Base-by-base conservation (phyloP, 371 early-diverging fungal genomes). In the Mortierella sp. region DNA sequence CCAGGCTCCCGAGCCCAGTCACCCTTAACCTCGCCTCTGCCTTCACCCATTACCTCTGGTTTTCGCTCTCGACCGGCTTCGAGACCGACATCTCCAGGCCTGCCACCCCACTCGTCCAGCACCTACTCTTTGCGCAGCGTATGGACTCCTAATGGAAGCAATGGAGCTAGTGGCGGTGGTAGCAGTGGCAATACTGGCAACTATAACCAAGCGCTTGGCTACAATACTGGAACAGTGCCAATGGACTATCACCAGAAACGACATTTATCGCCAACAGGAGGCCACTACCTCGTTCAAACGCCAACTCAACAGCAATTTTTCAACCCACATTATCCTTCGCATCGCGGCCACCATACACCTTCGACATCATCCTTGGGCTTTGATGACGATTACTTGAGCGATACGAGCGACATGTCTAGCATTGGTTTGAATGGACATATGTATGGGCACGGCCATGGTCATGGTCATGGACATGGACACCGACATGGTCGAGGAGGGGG, bases 331-430 rank as follows among this genome's bases (percentile, higher is more conserved):
- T 37, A 37, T 37, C 5, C 37, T 9, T 37, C 37, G 37, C 37
- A 37, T 9, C 37, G 37, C 37, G 37, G 37, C 37, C 37, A 37
- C 37, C 37, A 37, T 37, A 37, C 37, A 37, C 37, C 37, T 3
- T 37, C 37, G 37, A 37, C 37, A 37, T 37, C 37, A 9, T 46
- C 46, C 25, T 46, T 47, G 7, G 37, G 21, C 4, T 29, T 30
- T 25, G 52, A 37, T 23, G 52, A 37, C 60, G 85, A 83, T 51
- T 85, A 85, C 68, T 48, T 79, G 14, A 89, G 86, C 67, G 89
- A 85, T 66, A 86, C 85, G 60, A 88, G 89, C 56, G 87, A 85
- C 63, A 68, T 81, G n/a, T 85, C 86, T 2, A 77, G 75, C 52
- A 28, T 80, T 52, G 79, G 82, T 47, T 57, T 62, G 47, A 74